Percentiles rank a stretch among this genome's conserved stretches.
Evolutionary conservation across 768 basidiomycete genomes (phyloP).

Genomic region (Phylloporus sp.): DNA sequence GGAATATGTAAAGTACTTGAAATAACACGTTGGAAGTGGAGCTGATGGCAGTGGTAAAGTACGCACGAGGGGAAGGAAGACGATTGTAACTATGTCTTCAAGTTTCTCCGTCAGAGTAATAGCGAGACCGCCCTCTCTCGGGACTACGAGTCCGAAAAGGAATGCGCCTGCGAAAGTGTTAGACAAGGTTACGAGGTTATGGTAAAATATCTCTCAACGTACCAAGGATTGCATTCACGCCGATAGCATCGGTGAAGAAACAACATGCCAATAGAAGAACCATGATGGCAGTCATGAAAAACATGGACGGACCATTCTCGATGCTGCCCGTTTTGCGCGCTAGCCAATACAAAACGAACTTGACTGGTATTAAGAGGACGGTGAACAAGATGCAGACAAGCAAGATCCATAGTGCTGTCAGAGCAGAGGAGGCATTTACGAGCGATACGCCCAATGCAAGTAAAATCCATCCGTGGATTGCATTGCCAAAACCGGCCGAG

Average conservation of each 20-base stretch:
- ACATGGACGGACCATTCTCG: conserved; percentile 79
- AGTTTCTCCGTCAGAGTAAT: conserved; percentile 87
- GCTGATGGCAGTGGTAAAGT: not conserved
- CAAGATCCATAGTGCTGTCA: conserved; percentile 83
- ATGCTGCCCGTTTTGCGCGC: conserved; percentile 74
- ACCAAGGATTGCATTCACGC: conserved; percentile 90
- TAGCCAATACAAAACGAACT: conserved; percentile 59
- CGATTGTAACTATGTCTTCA: conserved; percentile 88
- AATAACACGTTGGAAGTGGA: not conserved
- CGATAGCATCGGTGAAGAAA: conserved; percentile 91
- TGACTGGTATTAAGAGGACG: conserved; percentile 67
- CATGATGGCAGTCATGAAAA: conserved; percentile 87
- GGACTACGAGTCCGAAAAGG: conserved; percentile 75
- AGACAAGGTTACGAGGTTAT: not conserved
- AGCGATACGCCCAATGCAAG: conserved; percentile 89
- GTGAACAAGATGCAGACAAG: conserved; percentile 78
- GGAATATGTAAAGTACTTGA: conserved; percentile 86
- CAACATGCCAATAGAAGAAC: conserved; percentile 79
- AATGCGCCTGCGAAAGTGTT: conserved; percentile 57
- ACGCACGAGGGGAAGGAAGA: conserved; percentile 78
- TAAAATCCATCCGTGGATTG: conserved; percentile 83
- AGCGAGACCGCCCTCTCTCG: conserved; percentile 81
- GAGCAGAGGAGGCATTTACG: conserved; percentile 80
- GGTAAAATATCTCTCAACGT: conserved; percentile 3
- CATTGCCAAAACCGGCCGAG: conserved; percentile 87